phyloP scores from a whole-genome alignment of 225 moss, liverwort and hornwort species.

The Ulota crispa region DNA sequence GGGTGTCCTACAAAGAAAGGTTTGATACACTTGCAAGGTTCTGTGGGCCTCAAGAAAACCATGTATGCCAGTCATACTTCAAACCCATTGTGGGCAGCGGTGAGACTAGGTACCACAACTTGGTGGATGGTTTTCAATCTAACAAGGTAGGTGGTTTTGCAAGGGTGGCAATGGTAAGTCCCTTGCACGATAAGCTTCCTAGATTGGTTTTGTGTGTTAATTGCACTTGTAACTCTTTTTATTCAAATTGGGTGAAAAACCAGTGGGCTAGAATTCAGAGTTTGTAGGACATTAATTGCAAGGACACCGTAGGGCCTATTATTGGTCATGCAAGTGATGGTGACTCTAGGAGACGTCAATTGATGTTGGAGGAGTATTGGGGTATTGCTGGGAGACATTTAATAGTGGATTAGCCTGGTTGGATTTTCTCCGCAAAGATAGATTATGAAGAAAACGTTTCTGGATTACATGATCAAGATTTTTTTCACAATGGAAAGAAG shows the following conservation, averaged over 20 bases:
- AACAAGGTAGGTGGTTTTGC: neutral
- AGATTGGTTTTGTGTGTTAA: neutral
- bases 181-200: neutral
- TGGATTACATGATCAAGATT: too few relatives aligned
- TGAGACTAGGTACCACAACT: neutral
- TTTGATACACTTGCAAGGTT: neutral
- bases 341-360: neutral
- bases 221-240: neutral
- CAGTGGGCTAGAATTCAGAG: neutral
- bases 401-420: neutral
- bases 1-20: neutral
- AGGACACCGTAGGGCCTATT: neutral
- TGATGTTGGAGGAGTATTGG: neutral
- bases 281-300: neutral
- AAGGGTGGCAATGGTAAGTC: neutral
- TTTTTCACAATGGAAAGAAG: too few relatives aligned
- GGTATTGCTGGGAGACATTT: fast-evolving
- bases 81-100: neutral
- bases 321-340: neutral
- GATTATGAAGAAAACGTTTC: neutral
- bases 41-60: neutral
- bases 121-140: neutral
- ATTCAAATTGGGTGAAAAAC: neutral
- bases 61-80: neutral
- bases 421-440: neutral